Conservation (phyloP, 2,329 filamentous ascomycete genomes). For the Colletotrichum godetiae region DNA sequence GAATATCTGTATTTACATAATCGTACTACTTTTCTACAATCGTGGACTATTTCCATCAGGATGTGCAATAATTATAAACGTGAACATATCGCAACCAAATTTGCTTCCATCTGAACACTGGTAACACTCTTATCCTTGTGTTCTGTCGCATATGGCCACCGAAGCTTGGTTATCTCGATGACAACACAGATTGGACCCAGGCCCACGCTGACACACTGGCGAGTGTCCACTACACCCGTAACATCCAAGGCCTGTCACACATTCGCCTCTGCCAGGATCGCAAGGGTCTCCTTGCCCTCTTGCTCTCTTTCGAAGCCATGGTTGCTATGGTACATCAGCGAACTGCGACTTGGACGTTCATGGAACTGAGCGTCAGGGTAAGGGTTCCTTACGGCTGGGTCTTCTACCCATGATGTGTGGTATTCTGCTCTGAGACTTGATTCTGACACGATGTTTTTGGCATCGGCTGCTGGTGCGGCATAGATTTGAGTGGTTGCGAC, state of each 20-base stretch:
- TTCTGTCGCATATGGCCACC: background rate
- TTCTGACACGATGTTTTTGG: background rate
- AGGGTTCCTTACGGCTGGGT: background rate
- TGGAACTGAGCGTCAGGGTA: background rate
- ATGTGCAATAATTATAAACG: background rate
- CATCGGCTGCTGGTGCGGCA: background rate
- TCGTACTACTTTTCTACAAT: background rate
- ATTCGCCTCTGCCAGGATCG: background rate
- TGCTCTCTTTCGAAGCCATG: background rate
- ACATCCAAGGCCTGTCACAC: background rate
- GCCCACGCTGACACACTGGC: background rate
- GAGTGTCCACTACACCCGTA: background rate
- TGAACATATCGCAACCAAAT: background rate
- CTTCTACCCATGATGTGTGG: slow-evolving; percentile 4
- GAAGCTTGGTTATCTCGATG: background rate
- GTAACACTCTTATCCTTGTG: background rate
- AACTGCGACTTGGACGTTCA: background rate
- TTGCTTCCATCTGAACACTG: background rate
- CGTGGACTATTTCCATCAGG: background rate
- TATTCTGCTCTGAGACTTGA: background rate
- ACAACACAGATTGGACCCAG: background rate
- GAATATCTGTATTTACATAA: too few relatives aligned
- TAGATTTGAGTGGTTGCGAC: background rate
- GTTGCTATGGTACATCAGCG: background rate
- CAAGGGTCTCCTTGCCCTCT: background rate